Evolutionary conservation across 345 rosid species (phyloP), one percentile per base, ranked within the genome.

Genomic region (Laguncularia racemosa): DNA sequence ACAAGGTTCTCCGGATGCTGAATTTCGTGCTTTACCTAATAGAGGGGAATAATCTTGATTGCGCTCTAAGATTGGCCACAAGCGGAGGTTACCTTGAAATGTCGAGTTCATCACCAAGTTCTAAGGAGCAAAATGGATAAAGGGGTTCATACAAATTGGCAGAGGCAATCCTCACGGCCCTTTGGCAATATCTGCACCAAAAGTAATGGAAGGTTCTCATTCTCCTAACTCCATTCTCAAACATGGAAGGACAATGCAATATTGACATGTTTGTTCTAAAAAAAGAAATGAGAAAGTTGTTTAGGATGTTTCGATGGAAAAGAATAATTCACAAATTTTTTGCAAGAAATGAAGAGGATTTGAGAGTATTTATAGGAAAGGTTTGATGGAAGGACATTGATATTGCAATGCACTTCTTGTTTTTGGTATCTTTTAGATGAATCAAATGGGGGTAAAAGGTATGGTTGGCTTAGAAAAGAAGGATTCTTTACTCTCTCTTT

Each of bases 191-290:
- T 50, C 69, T 81, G 59, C 97, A 91, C 81, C 89, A 76, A 59
- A 77, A 82, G 78, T 67, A 81, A 65, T 75, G 96, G 52, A 73
- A 84, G 23, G 80, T 82, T 72, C 89, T 78, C 67, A 70, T 79
- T 68, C 96, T 71, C 69, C 77, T 60, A 58, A 72, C 52, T 50
- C 91, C 87, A 38, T 79, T 79, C 44, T 85, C 89, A 0, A 60
- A 33, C 2, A 84, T 64, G 12, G 81, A 80, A 54, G 82, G 88
- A 16, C 73, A 81, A 49, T 15, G 71, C 52, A 59, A n/a, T 54
- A 64, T 45, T 1, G 78, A 69, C 82, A 75, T 80, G 13, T 21
- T 4, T 56, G 20, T 14, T 50, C 5, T 15, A 8, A 12, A 46
- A 12, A 20, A 20, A n/a, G 47, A n/a, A 11, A 49, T 23, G 33